Evolutionary conservation across 2,329 filamentous ascomycete species (phyloP).

Genomic region (Basipetospora chlamydospora): DNA sequence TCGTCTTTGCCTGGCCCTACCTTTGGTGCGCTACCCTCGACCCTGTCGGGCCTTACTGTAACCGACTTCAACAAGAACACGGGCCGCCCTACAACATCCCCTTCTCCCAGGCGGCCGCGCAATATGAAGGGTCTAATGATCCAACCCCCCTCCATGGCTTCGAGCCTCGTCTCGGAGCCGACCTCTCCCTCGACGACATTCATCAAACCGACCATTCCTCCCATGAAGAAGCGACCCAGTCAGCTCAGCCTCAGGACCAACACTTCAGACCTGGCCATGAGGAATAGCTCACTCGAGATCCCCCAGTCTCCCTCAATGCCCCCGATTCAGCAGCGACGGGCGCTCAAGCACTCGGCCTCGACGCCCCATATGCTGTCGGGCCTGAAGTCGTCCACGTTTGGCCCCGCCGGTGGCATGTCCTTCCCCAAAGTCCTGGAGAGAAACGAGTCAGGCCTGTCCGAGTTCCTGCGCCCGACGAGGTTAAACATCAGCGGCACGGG

Average conservation of each 20-base stretch:
- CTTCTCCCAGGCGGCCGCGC: slow-evolving; percentile 55
- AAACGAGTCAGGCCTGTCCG: slow-evolving; percentile 45
- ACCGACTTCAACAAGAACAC: slow-evolving; percentile 23
- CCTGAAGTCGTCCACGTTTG: slow-evolving; percentile 43
- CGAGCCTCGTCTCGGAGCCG: slow-evolving; percentile 25
- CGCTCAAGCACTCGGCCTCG: slow-evolving; percentile 52
- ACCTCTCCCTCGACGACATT: slow-evolving; percentile 65
- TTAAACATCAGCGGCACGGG: slow-evolving; percentile 19
- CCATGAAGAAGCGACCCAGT: slow-evolving; percentile 60
- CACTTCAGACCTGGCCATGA: slow-evolving; percentile 38
- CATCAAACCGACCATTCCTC: slow-evolving; percentile 63
- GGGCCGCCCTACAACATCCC: slow-evolving; percentile 50
- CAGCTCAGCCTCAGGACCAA: slow-evolving; percentile 64
- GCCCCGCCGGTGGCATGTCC: slow-evolving; percentile 47
- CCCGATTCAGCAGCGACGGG: slow-evolving; percentile 45
- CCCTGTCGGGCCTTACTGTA: slow-evolving; percentile 22
- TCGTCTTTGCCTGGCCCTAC: slow-evolving; percentile 51
- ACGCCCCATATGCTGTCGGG: slow-evolving; percentile 51
- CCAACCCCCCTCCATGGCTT: slow-evolving; percentile 40
- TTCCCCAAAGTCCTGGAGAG: slow-evolving; percentile 46
- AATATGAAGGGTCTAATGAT: slow-evolving; percentile 79
- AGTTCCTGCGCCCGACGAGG: slow-evolving; percentile 39
- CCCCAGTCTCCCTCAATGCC: slow-evolving; percentile 40
- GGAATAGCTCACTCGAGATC: slow-evolving; percentile 34
- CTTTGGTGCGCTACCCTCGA: slow-evolving; percentile 31